Evolutionary conservation across 2,329 filamentous ascomycete species (phyloP).

Genomic region (Triangularia setosa): DNA sequence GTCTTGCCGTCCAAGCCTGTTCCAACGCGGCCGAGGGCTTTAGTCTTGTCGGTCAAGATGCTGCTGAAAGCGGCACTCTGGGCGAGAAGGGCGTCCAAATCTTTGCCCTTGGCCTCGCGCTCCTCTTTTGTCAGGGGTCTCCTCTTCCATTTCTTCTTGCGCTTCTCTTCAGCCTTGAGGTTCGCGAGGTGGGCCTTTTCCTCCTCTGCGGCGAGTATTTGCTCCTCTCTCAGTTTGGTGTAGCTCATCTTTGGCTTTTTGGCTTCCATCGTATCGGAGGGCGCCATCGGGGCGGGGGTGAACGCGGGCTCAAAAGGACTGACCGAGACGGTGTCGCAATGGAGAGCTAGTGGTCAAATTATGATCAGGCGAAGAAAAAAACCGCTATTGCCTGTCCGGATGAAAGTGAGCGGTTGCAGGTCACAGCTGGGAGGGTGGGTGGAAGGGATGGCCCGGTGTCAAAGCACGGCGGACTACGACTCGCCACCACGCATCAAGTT

Average conservation of each 20-base stretch:
- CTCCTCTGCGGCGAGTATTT: slow-evolving; percentile 39
- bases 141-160: slow-evolving; percentile 47
- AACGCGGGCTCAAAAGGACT: slow-evolving; percentile 32
- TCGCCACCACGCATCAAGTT: not conserved
- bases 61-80: slow-evolving; percentile 60
- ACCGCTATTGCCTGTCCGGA: not conserved
- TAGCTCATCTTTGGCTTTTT: slow-evolving; percentile 24
- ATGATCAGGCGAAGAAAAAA: slow-evolving; percentile 11
- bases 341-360: slow-evolving; percentile 12
- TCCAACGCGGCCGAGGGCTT: slow-evolving; percentile 59
- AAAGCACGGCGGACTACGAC: slow-evolving; percentile 3
- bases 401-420: not conserved
- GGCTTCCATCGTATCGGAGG: slow-evolving; percentile 16
- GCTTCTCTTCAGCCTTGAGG: slow-evolving; percentile 45
- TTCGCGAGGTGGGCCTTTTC: slow-evolving; percentile 46
- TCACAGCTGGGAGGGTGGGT: not conserved
- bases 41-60: slow-evolving; percentile 60
- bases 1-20: slow-evolving; percentile 57
- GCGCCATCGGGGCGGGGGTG: slow-evolving; percentile 30
- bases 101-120: slow-evolving; percentile 53
- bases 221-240: slow-evolving; percentile 25
- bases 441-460: not conserved
- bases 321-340: slow-evolving; percentile 28
- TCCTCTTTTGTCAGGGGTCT: slow-evolving; percentile 49
- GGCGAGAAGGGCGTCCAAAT: slow-evolving; percentile 55